These are phyloP conservation scores for Anthostomella pinea DNA, from an alignment of 2,329 filamentous ascomycete species.

Conservation along the genomic window DNA sequence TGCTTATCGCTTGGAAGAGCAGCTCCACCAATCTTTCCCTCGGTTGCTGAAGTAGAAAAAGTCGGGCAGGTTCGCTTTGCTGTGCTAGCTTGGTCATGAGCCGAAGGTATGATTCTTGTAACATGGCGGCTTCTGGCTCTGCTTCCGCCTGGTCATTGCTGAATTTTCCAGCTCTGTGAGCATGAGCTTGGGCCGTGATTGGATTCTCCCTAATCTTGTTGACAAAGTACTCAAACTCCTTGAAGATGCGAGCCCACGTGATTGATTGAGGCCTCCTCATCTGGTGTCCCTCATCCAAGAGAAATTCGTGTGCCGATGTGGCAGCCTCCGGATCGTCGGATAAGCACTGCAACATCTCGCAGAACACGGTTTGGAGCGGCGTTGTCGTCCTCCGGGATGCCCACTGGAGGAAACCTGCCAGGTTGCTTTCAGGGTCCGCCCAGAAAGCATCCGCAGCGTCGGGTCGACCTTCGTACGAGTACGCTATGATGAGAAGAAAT, in stretches of 20 bases:
- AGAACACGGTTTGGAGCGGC: constrained; percentile 93
- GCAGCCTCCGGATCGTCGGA: constrained; percentile 81
- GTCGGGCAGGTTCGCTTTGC: constrained; percentile 69
- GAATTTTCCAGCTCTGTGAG: constrained; percentile 59
- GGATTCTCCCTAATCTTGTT: constrained; percentile 74
- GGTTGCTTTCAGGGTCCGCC: constrained; percentile 86
- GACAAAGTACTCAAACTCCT: constrained; percentile 82
- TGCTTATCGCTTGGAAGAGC: constrained; percentile 76
- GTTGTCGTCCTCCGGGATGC: constrained; percentile 93
- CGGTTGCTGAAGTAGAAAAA: constrained; percentile 67
- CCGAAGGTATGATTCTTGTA: constrained; percentile 91
- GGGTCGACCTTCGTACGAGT: constrained; percentile 80
- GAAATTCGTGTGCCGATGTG: constrained; percentile 79
- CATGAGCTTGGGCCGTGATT: constrained; percentile 48
- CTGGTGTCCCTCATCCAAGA: constrained; percentile 79
- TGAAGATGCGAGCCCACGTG: constrained; percentile 91
- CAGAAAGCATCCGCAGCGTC: constrained; percentile 88
- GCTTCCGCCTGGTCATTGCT: constrained; percentile 67
- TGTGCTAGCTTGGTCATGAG: constrained; percentile 78
- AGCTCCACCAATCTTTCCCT: constrained; percentile 68
- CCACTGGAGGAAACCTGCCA: constrained; percentile 95
- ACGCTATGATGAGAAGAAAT: constrained; percentile 89
- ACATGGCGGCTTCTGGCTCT: constrained; percentile 91
- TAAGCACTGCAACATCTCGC: constrained; percentile 89
- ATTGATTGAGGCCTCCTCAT: constrained; percentile 80